Conservation (phyloP, 306 rosid species). For the Urtica urens region DNA sequence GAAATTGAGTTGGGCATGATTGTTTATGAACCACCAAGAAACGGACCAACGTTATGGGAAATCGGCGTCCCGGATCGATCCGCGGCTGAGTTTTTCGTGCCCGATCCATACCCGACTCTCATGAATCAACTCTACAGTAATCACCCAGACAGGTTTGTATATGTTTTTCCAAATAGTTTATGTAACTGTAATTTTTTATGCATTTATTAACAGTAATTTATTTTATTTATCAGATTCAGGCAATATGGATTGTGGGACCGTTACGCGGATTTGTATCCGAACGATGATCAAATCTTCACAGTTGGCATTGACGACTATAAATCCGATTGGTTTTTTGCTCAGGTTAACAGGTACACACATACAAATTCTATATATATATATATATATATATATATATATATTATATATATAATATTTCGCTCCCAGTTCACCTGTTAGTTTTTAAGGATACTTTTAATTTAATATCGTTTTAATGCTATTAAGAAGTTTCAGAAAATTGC, state of each 20-base stretch:
- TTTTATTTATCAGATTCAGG: slow-evolving; percentile 15
- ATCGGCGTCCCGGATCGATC: slow-evolving; percentile 80
- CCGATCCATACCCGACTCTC: slow-evolving; percentile 40
- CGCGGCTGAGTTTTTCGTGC: slow-evolving; percentile 54
- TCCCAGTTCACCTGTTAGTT: background rate
- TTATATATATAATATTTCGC: background rate
- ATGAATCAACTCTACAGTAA: slow-evolving; percentile 24
- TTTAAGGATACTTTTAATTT: background rate
- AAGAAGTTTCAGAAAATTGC: background rate
- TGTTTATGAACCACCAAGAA: slow-evolving; percentile 57
- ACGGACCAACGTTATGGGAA: slow-evolving; percentile 78
- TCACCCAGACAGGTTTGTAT: slow-evolving; percentile 25
- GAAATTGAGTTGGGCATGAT: slow-evolving; percentile 19
- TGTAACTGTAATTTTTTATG: background rate
- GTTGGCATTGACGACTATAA: slow-evolving; percentile 14
- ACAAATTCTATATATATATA: no score
- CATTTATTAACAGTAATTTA: background rate
- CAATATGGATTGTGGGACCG: slow-evolving; percentile 31
- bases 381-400: background rate
- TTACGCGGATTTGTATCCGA: slow-evolving; percentile 19
- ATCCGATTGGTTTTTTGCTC: slow-evolving; percentile 22
- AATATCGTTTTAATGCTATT: background rate
- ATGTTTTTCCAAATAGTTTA: background rate
- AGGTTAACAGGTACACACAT: slow-evolving; percentile 12
- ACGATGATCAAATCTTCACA: slow-evolving; percentile 12